phyloP scores from a whole-genome alignment of 2,329 filamentous ascomycete genomes.

The Aspergillus intermedius region DNA sequence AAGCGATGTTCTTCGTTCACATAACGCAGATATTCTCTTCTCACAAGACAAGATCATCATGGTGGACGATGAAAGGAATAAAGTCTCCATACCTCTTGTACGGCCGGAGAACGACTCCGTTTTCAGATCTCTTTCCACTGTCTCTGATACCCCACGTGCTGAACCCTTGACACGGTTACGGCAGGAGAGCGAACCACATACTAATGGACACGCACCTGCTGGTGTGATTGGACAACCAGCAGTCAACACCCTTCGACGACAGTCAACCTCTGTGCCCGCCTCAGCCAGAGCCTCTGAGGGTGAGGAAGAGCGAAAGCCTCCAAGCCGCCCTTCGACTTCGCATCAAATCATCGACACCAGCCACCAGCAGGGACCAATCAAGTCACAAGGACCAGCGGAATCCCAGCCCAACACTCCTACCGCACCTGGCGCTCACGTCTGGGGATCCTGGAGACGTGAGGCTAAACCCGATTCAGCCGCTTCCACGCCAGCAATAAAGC shows the following conservation, averaged over 20 bases:
- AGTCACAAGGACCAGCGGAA: constrained; percentile 23
- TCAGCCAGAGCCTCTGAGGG: constrained; percentile 20
- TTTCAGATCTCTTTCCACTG: constrained; percentile 71
- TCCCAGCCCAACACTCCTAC: constrained; percentile 19
- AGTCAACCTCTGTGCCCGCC: constrained; percentile 19
- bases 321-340: constrained; percentile 1
- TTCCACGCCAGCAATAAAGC: constrained; percentile 53
- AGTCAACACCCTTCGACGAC: constrained; percentile 13
- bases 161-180: constrained; percentile 3
- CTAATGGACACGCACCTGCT: constrained; percentile 17
- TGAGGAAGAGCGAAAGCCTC: constrained; percentile 16
- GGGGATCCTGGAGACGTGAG: constrained; percentile 63
- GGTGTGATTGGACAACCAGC: constrained; percentile 29
- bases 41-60: constrained; percentile 86
- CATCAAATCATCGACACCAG: constrained; percentile 8
- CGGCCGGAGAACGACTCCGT: constrained; percentile 77
- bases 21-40: constrained; percentile 85
- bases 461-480: constrained; percentile 22
- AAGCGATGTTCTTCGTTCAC: constrained; percentile 75
- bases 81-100: constrained; percentile 84
- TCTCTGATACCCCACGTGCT: constrained; percentile 21
- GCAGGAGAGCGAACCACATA: constrained; percentile 6
- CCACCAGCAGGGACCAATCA: constrained; percentile 11
- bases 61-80: constrained; percentile 78
- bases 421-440: constrained; percentile 48